Base-by-base conservation (phyloP, 2,329 filamentous ascomycete genomes). In the Fusarium sp. region DNA sequence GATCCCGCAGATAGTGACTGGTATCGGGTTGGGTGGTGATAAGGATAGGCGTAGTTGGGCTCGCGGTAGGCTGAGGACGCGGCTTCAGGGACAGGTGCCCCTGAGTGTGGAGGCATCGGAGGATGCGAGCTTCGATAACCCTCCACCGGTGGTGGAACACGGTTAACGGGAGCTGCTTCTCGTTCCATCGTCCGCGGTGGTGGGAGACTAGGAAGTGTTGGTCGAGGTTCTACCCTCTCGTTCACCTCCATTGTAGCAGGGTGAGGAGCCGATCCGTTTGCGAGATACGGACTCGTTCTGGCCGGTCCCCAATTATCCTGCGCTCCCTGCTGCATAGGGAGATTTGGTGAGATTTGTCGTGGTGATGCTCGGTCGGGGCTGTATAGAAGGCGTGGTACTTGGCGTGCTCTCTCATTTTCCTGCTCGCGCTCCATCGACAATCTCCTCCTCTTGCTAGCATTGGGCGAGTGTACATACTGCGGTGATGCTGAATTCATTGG, bases 391-490 rank as follows among this genome's bases (percentile, higher is more conserved):
- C 88, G 83, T 32, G 88, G 87, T 15, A 88, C 81, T 47, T 85
- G 86, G 71, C 83, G 86, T 4, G 79, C 80, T 54, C 84, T 81
- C 63, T 86, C 82, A 8, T 43, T 69, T 32, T 86, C 84, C 35
- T 77, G 78, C 30, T 85, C 84, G 22, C 83, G 80, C 4, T 87
- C 86, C 61, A 82, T 78, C 2, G 85, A 86, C 9, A 85, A 72
- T 20, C 86, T 84, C 72, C 85, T 85, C 69, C 87, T 84, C 81
- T 89, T 89, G 76, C 80, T 83, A n/a, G 80, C 79, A 69, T 77
- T 84, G 30, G 88, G 84, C 33, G 88, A 88, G 79, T 88, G 83
- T 14, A 86, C 78, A 72, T 89, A 89, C 65, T 87, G 85, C 11
- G 87, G 84, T 5, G 85, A 83, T 45, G 83, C 83, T 68, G 63